Conservation (phyloP, 176 grass and related monocot genomes). For the Carex parvula region DNA sequence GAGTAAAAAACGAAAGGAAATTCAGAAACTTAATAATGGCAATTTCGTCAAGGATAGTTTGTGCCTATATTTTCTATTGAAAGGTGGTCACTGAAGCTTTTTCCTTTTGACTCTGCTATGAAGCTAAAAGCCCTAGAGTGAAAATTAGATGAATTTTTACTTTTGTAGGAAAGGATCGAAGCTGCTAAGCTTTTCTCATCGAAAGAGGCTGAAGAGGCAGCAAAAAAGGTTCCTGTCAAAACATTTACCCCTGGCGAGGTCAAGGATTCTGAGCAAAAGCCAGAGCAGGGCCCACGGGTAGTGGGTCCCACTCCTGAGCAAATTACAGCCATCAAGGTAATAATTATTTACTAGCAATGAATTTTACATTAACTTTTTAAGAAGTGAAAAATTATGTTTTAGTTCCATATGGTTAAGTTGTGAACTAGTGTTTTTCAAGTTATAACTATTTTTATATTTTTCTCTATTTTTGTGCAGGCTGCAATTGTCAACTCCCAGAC, state of each 20-base stretch:
- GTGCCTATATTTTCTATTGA: neutral
- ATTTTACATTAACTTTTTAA: neutral
- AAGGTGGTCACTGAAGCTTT: neutral
- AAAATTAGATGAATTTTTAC: constrained; percentile 10
- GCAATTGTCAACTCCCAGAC: constrained; percentile 92
- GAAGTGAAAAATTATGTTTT: neutral
- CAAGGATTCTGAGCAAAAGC: constrained; percentile 40
- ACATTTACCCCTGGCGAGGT: constrained; percentile 58
- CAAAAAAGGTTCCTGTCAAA: constrained; percentile 78
- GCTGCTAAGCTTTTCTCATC: constrained; percentile 71
- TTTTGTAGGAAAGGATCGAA: constrained; percentile 72
- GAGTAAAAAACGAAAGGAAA: neutral
- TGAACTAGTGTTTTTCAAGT: neutral
- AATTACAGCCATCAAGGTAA: constrained; percentile 99
- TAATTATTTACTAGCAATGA: constrained; percentile 23
- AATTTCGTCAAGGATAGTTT: neutral
- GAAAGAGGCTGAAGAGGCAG: constrained; percentile 90
- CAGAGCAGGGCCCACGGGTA: constrained; percentile 61
- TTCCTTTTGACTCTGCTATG: neutral
- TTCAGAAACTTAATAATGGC: neutral
- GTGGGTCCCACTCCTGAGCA: constrained; percentile 83
- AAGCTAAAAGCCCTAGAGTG: neutral
- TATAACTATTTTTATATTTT: neutral
- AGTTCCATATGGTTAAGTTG: neutral
- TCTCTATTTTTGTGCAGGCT: constrained; percentile 39